phyloP scores from a whole-genome alignment of 768 basidiomycete genomes.

The Sarcomyxa edulis region DNA sequence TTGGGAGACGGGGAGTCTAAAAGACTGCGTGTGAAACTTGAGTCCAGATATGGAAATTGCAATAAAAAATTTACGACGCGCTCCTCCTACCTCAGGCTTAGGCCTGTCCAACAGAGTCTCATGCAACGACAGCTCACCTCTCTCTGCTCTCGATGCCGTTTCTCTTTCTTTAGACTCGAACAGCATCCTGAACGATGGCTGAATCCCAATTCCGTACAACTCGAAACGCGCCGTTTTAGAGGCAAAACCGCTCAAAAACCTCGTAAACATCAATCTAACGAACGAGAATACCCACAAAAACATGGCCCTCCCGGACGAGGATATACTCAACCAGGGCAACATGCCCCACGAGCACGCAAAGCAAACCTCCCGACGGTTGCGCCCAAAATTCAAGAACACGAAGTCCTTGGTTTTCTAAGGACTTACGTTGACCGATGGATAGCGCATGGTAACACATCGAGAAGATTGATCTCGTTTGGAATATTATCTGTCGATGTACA shows the following conservation, averaged over 20 bases:
- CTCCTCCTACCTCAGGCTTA: too few species aligned
- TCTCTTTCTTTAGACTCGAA: conserved; percentile 8
- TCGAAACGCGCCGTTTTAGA: background rate
- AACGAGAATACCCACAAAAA: background rate
- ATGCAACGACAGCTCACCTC: too few species aligned
- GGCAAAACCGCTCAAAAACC: background rate
- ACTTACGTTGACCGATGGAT: conserved; percentile 33
- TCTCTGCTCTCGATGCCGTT: conserved; percentile 15
- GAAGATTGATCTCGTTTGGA: conserved; percentile 43
- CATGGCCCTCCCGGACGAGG: background rate
- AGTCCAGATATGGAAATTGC: too few species aligned
- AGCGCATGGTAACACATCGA: conserved; percentile 28
- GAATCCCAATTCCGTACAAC: background rate
- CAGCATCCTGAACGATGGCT: conserved; percentile 9
- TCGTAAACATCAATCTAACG: background rate
- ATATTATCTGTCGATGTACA: conserved; percentile 32
- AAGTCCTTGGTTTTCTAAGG: conserved; percentile 28
- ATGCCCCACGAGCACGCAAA: background rate
- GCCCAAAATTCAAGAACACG: conserved; percentile 9
- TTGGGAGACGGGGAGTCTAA: too few species aligned
- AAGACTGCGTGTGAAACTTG: too few species aligned
- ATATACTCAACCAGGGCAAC: conserved; percentile 4
- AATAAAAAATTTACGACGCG: too few species aligned
- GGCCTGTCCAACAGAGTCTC: too few species aligned
- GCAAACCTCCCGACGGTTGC: background rate